Conservation (phyloP, 768 basidiomycete species). For the Boletus coccyginus region DNA sequence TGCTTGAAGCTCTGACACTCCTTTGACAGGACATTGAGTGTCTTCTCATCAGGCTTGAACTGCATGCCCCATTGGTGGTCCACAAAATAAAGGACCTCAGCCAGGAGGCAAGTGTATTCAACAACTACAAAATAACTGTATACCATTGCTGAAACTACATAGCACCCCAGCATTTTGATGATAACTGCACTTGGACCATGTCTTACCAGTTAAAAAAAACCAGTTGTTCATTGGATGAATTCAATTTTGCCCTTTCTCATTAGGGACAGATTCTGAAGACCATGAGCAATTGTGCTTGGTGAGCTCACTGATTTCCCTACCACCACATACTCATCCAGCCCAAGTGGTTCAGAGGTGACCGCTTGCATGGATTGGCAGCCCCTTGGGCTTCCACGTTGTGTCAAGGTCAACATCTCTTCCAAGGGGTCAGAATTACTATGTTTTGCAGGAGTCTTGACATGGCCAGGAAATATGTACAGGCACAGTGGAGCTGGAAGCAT, state of each 20-base stretch:
- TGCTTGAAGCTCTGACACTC: too few relatives aligned
- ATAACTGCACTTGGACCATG: neutral
- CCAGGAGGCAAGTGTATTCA: neutral
- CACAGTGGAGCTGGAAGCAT: neutral
- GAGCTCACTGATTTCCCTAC: neutral
- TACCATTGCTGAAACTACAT: slow-evolving; percentile 19
- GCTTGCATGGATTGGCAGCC: slow-evolving; percentile 11
- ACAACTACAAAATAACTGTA: neutral
- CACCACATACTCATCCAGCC: fast-evolving
- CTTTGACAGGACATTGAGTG: slow-evolving; percentile 1
- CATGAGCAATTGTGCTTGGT: slow-evolving; percentile 1
- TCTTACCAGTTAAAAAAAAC: slow-evolving; percentile 9
- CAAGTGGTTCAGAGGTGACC: slow-evolving; percentile 14
- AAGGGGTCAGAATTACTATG: slow-evolving; percentile 6
- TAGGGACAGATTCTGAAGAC: slow-evolving; percentile 5
- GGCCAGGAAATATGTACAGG: slow-evolving; percentile 8
- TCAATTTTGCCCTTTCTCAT: neutral
- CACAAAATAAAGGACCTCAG: neutral
- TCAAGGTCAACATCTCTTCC: neutral
- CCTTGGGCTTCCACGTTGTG: neutral
- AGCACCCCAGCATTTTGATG: neutral
- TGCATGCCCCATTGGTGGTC: neutral
- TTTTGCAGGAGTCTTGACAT: neutral
- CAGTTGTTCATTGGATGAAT: neutral
- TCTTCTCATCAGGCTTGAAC: neutral